Evolutionary conservation across 495 filamentous ascomycete genomes (phyloP).

Genomic region (Tuber aestivum): DNA sequence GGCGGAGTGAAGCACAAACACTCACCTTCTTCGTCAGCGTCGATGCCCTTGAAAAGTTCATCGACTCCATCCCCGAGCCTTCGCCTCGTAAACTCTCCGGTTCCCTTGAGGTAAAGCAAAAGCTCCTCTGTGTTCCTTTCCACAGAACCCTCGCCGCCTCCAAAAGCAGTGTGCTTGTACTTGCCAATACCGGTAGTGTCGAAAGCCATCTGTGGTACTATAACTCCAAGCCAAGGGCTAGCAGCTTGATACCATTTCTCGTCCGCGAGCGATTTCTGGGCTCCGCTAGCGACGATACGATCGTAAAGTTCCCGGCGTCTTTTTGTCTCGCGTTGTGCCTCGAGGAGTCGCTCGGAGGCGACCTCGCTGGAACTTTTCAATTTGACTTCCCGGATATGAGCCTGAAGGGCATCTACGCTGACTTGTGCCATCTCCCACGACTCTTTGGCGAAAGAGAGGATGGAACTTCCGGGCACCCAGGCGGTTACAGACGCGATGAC

Average conservation of each 20-base stretch:
- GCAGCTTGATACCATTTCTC: constrained; percentile 16
- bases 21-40: constrained; percentile 17
- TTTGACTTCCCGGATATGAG: neutral
- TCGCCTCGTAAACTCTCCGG: constrained; percentile 14
- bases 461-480: constrained; percentile 20
- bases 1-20: neutral
- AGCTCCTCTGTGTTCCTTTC: constrained; percentile 24
- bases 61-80: constrained; percentile 19
- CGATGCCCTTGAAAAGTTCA: constrained; percentile 17
- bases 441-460: constrained; percentile 24
- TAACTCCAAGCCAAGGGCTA: constrained; percentile 16
- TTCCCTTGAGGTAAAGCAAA: constrained; percentile 26
- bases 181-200: constrained; percentile 13
- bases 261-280: neutral
- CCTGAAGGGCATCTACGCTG: neutral
- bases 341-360: neutral
- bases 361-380: neutral
- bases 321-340: constrained; percentile 1
- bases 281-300: neutral
- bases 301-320: neutral
- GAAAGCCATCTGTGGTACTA: constrained; percentile 23
- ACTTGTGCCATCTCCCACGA: constrained; percentile 11
- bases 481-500: constrained; percentile 18
- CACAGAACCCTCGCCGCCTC: constrained; percentile 13
- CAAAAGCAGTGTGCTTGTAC: constrained; percentile 14